Conservation (phyloP, 306 rosid species). For the Abrus pulchellus region DNA sequence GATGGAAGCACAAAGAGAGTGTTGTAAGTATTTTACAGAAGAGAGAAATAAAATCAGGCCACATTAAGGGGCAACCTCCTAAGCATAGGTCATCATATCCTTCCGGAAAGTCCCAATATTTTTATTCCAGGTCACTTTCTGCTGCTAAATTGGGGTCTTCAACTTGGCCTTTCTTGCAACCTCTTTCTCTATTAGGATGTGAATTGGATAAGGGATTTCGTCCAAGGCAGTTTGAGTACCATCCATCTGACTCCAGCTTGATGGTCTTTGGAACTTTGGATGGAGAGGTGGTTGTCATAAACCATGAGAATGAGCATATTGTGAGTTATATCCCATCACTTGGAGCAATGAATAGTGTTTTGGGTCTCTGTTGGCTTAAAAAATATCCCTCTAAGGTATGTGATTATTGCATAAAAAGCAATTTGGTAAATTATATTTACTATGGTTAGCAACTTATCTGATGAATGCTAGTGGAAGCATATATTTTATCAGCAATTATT, state of each 20-base stretch:
- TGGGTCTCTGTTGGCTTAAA: constrained; percentile 93
- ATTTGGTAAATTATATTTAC: constrained; percentile 6
- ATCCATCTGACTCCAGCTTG: constrained; percentile 79
- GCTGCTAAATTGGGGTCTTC: constrained; percentile 86
- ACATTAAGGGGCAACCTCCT: constrained; percentile 45
- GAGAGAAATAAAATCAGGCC: constrained; percentile 74
- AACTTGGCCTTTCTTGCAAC: constrained; percentile 77
- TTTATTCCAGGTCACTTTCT: constrained; percentile 76
- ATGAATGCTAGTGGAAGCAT: constrained; percentile 33
- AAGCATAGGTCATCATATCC: constrained; percentile 53
- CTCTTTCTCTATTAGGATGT: constrained; percentile 64
- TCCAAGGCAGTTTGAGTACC: constrained; percentile 92
- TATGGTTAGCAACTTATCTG: constrained; percentile 18
- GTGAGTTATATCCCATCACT: constrained; percentile 76
- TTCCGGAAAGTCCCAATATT: constrained; percentile 62
- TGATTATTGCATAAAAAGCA: constrained; percentile 37
- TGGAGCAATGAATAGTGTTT: constrained; percentile 86
- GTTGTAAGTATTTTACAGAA: constrained; percentile 69
- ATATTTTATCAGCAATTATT: constrained; percentile 15
- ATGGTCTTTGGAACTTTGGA: constrained; percentile 90
- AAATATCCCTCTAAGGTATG: constrained; percentile 84
- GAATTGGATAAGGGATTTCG: constrained; percentile 67
- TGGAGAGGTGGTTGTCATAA: constrained; percentile 84
- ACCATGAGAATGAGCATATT: constrained; percentile 76
- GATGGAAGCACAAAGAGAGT: constrained; percentile 71